Percentiles rank a stretch among this genome's conserved stretches.
Evolutionary conservation across 2,329 filamentous ascomycete species (phyloP).

Genomic region (Fusarium tjaetaba): DNA sequence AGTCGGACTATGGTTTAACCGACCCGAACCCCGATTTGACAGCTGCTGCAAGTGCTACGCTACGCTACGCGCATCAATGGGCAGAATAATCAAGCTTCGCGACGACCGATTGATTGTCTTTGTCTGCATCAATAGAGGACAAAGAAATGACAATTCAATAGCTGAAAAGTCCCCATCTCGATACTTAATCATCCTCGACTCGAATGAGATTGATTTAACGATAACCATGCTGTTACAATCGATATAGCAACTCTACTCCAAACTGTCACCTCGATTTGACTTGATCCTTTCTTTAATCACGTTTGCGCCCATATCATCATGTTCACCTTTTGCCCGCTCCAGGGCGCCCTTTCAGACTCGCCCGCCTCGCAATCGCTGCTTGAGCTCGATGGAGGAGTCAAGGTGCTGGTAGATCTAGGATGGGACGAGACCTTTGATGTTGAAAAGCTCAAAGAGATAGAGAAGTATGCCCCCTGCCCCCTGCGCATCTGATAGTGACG

Average conservation of each 20-base stretch:
- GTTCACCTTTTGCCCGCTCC: constrained; percentile 95
- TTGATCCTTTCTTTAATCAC: constrained; percentile 21
- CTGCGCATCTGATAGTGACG: neutral
- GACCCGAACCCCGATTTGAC: constrained; percentile 16
- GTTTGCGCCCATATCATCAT: constrained; percentile 61
- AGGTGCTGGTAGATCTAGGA: constrained; percentile 91
- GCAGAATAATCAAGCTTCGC: constrained; percentile 36
- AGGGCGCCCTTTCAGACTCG: constrained; percentile 89
- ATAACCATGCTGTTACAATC: constrained; percentile 37
- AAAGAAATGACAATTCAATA: constrained; percentile 29
- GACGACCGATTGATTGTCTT: constrained; percentile 35
- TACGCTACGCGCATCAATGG: constrained; percentile 30
- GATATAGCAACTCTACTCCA: constrained; percentile 17
- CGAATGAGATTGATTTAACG: neutral
- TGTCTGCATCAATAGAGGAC: constrained; percentile 33
- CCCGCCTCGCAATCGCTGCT: constrained; percentile 93
- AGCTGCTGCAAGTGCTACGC: constrained; percentile 24
- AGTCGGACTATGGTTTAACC: constrained; percentile 39
- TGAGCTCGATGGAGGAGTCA: constrained; percentile 96
- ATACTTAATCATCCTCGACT: neutral
- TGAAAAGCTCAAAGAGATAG: constrained; percentile 83
- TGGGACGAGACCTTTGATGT: constrained; percentile 95
- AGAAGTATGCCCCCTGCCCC: constrained; percentile 71
- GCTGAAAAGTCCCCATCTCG: constrained; percentile 9
- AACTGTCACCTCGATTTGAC: constrained; percentile 5